Evolutionary conservation across 2,329 filamentous ascomycete species (phyloP), one percentile per base, ranked within the genome.

Genomic region (Cryphonectria parasitica): DNA sequence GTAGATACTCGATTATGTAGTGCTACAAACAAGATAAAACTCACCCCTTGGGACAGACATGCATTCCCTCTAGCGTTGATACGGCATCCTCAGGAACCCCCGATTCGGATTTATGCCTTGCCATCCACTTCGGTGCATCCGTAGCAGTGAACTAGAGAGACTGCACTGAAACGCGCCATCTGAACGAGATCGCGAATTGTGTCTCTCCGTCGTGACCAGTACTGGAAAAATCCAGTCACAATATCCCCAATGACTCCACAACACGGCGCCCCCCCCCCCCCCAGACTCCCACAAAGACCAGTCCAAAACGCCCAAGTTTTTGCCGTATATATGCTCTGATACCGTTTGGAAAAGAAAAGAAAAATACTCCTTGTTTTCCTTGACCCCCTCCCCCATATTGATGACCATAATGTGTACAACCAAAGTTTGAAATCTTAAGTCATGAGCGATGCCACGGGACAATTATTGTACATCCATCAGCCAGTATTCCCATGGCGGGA

Each of bases 331-430:
- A 71, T 72, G 71, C 71, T 67, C 49, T 60, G 64, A 56, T 28
- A 67, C 69, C 66, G n/a, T 64, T 34, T 39, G 36, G 36, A 10
- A n/a, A n/a, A 49, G 19, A 10, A n/a, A 58, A 64, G 56, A 54
- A 56, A 62, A 31, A 63, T 41, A 65, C 70, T 66, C 71, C 71
- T 45, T 66, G 41, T 70, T 71, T 71, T 71, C 63, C 71, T 66
- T 41, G n/a, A 49, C 54, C 63, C 63, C 63, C 39, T 36, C 63
- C 63, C 63, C 45, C 52, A 52, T 66, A 62, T 61, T 72, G 69
- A 58, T 58, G 64, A 72, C 69, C 70, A 66, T 71, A 61, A 49
- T 49, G 67, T 71, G 70, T 72, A 72, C 71, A 72, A 25, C 54
- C 54, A 31, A 31, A 58, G 58, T 63, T 69, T 41, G 62, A 70